Evolutionary conservation across 805 yeast species (phyloP), one percentile per base, ranked within the genome.

Genomic region (Priceomyces castillae): DNA sequence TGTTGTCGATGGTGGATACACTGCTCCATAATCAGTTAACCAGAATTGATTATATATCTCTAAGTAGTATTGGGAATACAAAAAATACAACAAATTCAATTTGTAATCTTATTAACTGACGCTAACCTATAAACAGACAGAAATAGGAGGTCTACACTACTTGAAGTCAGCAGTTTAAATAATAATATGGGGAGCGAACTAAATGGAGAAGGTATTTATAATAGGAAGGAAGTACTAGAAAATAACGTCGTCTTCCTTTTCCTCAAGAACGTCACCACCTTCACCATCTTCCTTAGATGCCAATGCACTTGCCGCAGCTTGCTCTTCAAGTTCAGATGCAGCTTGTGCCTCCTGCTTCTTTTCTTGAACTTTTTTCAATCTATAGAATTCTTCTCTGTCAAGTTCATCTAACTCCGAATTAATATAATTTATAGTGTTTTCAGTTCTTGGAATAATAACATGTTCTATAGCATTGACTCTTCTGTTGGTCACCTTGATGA

Each of bases 391-490:
- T 71, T 92, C 99, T 78, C 99, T 86, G 64, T 94, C 98, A 64
- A 94, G 78, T 71, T 92, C 99, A 68, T 94, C 99, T 61, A 92
- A 78, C 67, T 92, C 99, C 26, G 96, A 86, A 66, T 90, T 90
- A 74, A 92, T 92, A 69, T 92, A 81, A 41, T 76, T 65, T 58
- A 92, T 92, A 22, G 99, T 92, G 69, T 92, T 92, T 66, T 94
- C 97, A 1, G 98, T 94, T 69, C 98, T 81, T 54, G 99, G 99
- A 48, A 92, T 92, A 57, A 92, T 90, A 37, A 92, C 98, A 61
- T 92, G 98, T 72, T 92, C 99, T 67, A 92, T 92, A 49, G 99
- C 98, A 64, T 92, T 92, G 59, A 92, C 99, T 77, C 99, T 87
- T 73, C 99, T 81, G 69, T 92, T 92, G 42, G 99, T 92, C 47